Conservation (phyloP, 345 rosid species). For the Turnera subulata region DNA sequence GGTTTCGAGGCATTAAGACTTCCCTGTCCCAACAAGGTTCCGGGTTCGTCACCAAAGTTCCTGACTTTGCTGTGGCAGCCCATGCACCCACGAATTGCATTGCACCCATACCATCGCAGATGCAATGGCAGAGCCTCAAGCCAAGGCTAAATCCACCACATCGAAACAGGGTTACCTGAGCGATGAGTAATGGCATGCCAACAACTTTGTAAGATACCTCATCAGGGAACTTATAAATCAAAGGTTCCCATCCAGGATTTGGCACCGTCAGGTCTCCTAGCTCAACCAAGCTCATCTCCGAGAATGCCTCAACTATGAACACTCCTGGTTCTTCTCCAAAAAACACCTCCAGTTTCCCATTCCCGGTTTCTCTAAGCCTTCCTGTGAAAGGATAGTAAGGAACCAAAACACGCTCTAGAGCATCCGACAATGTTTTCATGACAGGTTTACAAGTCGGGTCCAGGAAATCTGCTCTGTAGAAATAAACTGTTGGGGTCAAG, state of each 20-base stretch:
- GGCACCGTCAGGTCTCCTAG: conserved; percentile 82
- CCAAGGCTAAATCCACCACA: conserved; percentile 91
- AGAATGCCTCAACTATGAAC: conserved; percentile 62
- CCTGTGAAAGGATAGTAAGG: conserved; percentile 88
- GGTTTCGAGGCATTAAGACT: conserved; percentile 58
- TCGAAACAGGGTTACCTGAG: conserved; percentile 68
- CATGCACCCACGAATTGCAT: conserved; percentile 84
- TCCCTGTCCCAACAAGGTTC: conserved; percentile 78
- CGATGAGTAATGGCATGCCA: conserved; percentile 79
- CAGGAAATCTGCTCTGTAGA: conserved; percentile 33
- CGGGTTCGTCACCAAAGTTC: conserved; percentile 48
- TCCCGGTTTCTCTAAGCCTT: conserved; percentile 53
- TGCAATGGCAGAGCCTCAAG: conserved; percentile 82
- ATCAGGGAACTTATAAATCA: conserved; percentile 52
- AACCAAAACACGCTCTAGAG: conserved; percentile 58
- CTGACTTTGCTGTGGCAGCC: conserved; percentile 65
- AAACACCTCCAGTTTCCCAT: conserved; percentile 74
- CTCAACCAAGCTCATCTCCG: conserved; percentile 48
- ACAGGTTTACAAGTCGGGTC: conserved; percentile 20
- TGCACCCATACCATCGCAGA: conserved; percentile 87
- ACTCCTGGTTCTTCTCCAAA: conserved; percentile 72
- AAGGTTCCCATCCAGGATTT: conserved; percentile 78
- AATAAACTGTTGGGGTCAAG: conserved; percentile 83
- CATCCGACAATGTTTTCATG: conserved; percentile 38
- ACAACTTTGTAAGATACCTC: conserved; percentile 80